Percentiles rank a stretch among this genome's conserved stretches.
These are phyloP conservation scores for Pythium volutum DNA, from an alignment of 352 stramenopile genomes.

Conservation along the genomic window DNA sequence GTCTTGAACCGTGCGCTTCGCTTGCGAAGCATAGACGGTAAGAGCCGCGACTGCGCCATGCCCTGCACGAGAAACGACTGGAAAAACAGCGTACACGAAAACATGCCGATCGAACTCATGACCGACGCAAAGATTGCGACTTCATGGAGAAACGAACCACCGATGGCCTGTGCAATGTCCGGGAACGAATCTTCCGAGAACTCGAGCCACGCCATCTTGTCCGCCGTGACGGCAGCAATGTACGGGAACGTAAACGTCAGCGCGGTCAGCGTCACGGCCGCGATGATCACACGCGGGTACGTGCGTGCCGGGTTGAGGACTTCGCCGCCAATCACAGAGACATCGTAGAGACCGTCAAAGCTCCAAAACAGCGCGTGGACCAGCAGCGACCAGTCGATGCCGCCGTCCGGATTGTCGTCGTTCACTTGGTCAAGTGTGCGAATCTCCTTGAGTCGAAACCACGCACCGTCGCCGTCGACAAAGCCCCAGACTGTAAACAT, in stretches of 20 bases:
- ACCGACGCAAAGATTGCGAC: slow-evolving; percentile 46
- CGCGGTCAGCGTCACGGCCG: slow-evolving; percentile 56
- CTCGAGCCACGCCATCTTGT: slow-evolving; percentile 16
- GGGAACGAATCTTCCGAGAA: slow-evolving; percentile 20
- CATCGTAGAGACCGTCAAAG: slow-evolving; percentile 89
- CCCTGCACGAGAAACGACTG: slow-evolving; percentile 76
- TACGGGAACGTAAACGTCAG: slow-evolving; percentile 30
- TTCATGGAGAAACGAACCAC: slow-evolving; percentile 67
- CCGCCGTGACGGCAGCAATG: slow-evolving; percentile 8
- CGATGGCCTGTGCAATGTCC: slow-evolving; percentile 24
- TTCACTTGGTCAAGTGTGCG: not conserved
- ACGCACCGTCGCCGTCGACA: slow-evolving; percentile 22
- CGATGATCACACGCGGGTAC: slow-evolving; percentile 61
- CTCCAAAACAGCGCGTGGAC: slow-evolving; percentile 95
- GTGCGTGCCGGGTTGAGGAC: slow-evolving; percentile 56
- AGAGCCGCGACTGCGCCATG: slow-evolving; percentile 59
- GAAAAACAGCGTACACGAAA: slow-evolving; percentile 83
- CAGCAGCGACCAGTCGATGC: slow-evolving; percentile 67
- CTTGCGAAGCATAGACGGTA: slow-evolving; percentile 70
- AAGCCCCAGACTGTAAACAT: slow-evolving; percentile 47
- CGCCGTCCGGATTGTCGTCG: not conserved
- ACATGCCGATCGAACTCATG: slow-evolving; percentile 72
- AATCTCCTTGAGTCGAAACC: slow-evolving; percentile 27
- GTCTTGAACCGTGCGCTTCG: slow-evolving; percentile 14
- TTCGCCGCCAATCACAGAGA: slow-evolving; percentile 80